Evolutionary conservation across 1,139 yeast genomes (phyloP).

Genomic region (Saccharomyces hybrid): DNA sequence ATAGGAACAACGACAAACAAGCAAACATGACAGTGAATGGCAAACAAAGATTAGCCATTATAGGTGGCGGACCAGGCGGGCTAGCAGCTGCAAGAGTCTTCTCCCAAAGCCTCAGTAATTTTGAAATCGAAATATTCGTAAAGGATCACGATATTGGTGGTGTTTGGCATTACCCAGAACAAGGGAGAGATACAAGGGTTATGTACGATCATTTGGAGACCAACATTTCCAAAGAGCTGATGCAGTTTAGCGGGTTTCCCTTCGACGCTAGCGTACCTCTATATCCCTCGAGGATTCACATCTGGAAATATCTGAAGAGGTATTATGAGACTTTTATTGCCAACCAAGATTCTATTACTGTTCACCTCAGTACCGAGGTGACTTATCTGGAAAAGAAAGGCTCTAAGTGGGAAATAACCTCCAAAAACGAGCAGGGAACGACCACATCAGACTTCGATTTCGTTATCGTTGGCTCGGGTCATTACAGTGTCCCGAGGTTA

Average conservation of each 20-base stretch:
- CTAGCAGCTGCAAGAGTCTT: conserved; percentile 27
- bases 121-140: conserved; percentile 22
- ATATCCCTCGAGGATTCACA: conserved; percentile 24
- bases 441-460: conserved; percentile 39
- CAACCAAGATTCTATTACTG: conserved; percentile 8
- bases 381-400: conserved; percentile 10
- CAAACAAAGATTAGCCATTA: conserved; percentile 21
- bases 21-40: conserved; percentile 1
- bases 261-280: conserved; percentile 15
- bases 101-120: conserved; percentile 16
- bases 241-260: conserved; percentile 28
- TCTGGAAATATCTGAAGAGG: conserved; percentile 19
- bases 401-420: conserved; percentile 17
- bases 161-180: conserved; percentile 27
- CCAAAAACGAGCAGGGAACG: conserved; percentile 1
- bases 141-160: conserved; percentile 24
- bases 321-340: conserved; percentile 19
- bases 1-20: neutral
- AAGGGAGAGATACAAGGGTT: conserved; percentile 15
- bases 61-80: conserved; percentile 32
- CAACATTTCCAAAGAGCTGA: conserved; percentile 23
- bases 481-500: conserved; percentile 44
- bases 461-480: conserved; percentile 49
- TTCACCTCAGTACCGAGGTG: conserved; percentile 19
- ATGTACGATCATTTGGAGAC: conserved; percentile 31